Conservation (phyloP, 768 basidiomycete genomes). For the Holtermannia corniformis region DNA sequence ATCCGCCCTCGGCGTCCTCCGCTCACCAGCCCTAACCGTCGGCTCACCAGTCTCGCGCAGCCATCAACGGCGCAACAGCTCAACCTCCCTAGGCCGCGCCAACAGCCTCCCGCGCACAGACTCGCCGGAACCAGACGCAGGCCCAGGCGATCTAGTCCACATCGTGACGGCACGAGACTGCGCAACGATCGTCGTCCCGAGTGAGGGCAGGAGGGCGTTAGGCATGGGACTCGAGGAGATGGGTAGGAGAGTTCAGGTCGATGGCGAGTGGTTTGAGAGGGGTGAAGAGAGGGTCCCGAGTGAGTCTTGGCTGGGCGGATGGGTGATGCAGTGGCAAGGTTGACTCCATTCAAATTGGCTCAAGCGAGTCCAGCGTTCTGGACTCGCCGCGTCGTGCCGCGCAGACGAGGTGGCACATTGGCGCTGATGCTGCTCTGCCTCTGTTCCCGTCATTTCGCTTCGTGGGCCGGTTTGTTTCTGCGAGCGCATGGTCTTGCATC, state of each 20-base stretch:
- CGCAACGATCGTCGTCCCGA: constrained; percentile 20
- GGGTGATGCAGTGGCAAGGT: too few relatives aligned
- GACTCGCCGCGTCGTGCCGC: too few relatives aligned
- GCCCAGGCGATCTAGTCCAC: constrained; percentile 8
- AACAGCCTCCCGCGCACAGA: constrained; percentile 8
- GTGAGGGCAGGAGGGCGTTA: constrained; percentile 21
- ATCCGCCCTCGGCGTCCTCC: constrained; percentile 21
- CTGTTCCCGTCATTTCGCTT: too few relatives aligned
- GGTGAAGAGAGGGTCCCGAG: constrained; percentile 29
- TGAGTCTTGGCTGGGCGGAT: too few relatives aligned
- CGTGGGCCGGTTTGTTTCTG: too few relatives aligned
- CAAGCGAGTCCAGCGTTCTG: too few relatives aligned
- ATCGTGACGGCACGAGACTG: constrained; percentile 22
- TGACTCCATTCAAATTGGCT: too few relatives aligned
- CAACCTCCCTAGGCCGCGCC: background rate
- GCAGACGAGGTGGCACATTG: too few relatives aligned
- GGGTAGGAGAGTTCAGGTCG: constrained; percentile 13
- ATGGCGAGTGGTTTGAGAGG: constrained; percentile 16
- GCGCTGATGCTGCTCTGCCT: too few relatives aligned
- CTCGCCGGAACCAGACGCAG: constrained; percentile 1
- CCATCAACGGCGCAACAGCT: constrained; percentile 1
- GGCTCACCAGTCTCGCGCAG: background rate
- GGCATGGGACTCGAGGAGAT: constrained; percentile 23
- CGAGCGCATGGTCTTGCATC: too few relatives aligned
- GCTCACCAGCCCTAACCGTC: background rate